These are phyloP conservation scores for Scopulariopsis brevicaulis DNA, from an alignment of 2,329 filamentous ascomycete genomes.

Conservation along the genomic window DNA sequence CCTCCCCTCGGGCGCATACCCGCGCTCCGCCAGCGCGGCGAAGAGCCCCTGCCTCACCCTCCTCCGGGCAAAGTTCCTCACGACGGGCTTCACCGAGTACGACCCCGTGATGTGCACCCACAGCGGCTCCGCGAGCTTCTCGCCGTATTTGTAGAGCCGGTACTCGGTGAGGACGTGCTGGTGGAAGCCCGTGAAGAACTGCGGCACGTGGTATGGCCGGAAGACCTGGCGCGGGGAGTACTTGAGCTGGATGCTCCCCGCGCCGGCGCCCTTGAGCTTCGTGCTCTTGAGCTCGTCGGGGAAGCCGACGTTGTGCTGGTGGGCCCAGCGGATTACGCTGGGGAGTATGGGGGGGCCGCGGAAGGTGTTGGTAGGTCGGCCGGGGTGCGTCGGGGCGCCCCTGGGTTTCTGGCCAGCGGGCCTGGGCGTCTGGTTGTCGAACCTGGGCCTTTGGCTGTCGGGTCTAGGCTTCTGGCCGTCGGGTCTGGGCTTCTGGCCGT, in stretches of 20 bases:
- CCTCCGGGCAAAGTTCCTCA: constrained; percentile 7
- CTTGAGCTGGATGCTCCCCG: constrained; percentile 2
- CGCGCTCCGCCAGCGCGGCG: constrained; percentile 6
- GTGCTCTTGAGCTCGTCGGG: neutral
- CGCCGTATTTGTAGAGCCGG: constrained; percentile 7
- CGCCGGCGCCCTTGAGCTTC: neutral
- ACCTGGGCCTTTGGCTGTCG: neutral
- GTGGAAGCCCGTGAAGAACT: constrained; percentile 2
- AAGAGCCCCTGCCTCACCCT: constrained; percentile 7
- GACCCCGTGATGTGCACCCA: constrained; percentile 7
- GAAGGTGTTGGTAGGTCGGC: neutral
- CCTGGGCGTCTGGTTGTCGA: neutral
- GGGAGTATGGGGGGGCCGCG: neutral
- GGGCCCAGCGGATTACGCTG: neutral
- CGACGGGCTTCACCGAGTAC: constrained; percentile 4
- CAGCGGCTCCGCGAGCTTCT: constrained; percentile 5
- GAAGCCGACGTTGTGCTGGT: neutral
- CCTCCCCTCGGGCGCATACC: constrained; percentile 5
- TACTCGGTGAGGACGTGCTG: constrained; percentile 7
- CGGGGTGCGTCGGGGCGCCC: neutral
- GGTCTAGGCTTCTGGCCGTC: neutral
- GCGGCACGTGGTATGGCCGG: constrained; percentile 3
- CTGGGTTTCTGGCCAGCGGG: neutral
- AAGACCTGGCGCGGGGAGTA: constrained; percentile 3
- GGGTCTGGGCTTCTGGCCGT: neutral